Evolutionary conservation across 345 rosid genomes (phyloP).

Genomic region (Pseudoturritis turrita): DNA sequence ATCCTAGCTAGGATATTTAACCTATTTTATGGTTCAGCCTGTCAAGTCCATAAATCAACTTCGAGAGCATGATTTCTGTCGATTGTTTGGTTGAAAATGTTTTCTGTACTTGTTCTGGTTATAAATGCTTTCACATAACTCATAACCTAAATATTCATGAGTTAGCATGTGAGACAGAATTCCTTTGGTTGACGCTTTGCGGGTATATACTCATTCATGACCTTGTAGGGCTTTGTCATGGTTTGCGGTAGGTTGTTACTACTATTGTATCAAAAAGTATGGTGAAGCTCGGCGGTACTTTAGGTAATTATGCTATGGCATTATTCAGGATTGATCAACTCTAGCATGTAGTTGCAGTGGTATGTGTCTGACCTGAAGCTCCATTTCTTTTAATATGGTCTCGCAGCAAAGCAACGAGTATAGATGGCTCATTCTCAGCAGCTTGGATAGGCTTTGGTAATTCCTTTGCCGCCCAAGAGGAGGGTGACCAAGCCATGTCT

Average conservation of each 20-base stretch:
- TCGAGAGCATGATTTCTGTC: neutral
- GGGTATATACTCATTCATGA: neutral
- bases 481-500: conserved; percentile 97
- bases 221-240: conserved; percentile 85
- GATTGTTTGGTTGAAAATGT: neutral
- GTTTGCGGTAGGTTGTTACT: conserved; percentile 85
- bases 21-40: neutral
- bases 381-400: conserved; percentile 5
- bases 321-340: conserved; percentile 2
- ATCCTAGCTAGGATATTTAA: neutral
- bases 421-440: conserved; percentile 83
- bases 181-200: conserved; percentile 11
- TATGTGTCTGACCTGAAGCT: conserved; percentile 3
- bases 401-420: conserved; percentile 78
- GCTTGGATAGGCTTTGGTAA: conserved; percentile 95
- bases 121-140: conserved; percentile 6
- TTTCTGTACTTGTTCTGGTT: neutral
- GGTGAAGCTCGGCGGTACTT: conserved; percentile 83
- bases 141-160: neutral
- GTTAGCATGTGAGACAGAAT: neutral
- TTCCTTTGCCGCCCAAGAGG: conserved; percentile 87
- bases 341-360: neutral
- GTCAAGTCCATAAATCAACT: neutral
- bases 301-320: conserved; percentile 45
- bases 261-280: conserved; percentile 81